These are phyloP conservation scores for Phytophthora vignae DNA, from an alignment of 352 stramenopile species.

Conservation along the genomic window DNA sequence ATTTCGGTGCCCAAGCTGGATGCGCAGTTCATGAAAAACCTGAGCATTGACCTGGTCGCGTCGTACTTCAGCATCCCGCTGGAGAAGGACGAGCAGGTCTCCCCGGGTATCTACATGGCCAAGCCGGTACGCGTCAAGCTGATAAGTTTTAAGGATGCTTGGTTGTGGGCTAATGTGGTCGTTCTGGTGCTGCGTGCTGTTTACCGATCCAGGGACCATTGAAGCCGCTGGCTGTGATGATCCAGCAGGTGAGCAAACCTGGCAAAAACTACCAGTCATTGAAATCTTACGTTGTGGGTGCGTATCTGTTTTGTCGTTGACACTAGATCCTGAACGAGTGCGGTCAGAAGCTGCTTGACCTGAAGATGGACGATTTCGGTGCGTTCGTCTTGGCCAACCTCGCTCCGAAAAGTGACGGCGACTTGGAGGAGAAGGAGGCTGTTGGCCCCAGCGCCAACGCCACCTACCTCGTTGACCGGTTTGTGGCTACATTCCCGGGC, in stretches of 20 bases:
- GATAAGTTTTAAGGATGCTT: not conserved
- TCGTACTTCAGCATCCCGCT: constrained; percentile 80
- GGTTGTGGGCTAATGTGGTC: not conserved
- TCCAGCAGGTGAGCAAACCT: constrained; percentile 39
- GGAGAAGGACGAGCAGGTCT: constrained; percentile 78
- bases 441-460: constrained; percentile 43
- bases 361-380: constrained; percentile 69
- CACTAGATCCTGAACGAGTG: constrained; percentile 65
- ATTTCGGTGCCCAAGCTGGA: constrained; percentile 78
- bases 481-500: constrained; percentile 68
- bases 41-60: constrained; percentile 74
- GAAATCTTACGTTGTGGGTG: not conserved
- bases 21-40: constrained; percentile 59
- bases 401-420: constrained; percentile 12
- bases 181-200: not conserved
- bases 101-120: constrained; percentile 80
- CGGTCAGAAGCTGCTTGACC: constrained; percentile 63
- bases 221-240: constrained; percentile 70
- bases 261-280: not conserved
- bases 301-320: not conserved
- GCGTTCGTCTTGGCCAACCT: constrained; percentile 78
- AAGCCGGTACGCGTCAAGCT: constrained; percentile 55
- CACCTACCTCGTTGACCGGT: constrained; percentile 55
- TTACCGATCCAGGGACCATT: constrained; percentile 58
- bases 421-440: constrained; percentile 31